phyloP scores from a whole-genome alignment of 192 early-diverging fungal genomes.

The Rhizophlyctis rosea region DNA sequence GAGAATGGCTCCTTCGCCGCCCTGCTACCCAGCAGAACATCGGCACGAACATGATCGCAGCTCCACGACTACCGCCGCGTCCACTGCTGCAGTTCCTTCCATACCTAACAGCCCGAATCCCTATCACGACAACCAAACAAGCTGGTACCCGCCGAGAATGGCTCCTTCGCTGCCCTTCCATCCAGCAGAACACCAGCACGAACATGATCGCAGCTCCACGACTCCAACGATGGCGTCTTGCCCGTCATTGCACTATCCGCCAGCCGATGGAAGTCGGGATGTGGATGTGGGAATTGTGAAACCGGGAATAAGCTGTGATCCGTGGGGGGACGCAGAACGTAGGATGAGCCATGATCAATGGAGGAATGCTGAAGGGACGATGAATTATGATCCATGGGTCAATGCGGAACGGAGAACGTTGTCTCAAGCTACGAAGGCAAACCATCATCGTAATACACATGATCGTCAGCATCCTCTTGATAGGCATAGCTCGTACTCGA shows the following conservation, averaged over 20 bases:
- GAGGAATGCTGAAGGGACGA: too few relatives aligned
- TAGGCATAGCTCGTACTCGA: too few relatives aligned
- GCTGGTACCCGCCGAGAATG: too few relatives aligned
- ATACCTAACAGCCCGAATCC: too few relatives aligned
- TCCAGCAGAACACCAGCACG: conserved; percentile 4
- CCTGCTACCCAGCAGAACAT: conserved; percentile 2
- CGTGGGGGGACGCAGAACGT: too few relatives aligned
- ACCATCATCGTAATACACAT: too few relatives aligned
- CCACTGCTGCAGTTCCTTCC: too few relatives aligned
- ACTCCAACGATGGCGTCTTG: neutral
- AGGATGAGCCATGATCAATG: too few relatives aligned
- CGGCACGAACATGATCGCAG: neutral
- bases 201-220: neutral
- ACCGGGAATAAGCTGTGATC: too few relatives aligned
- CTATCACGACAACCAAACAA: too few relatives aligned
- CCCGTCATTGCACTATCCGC: conserved; percentile 5
- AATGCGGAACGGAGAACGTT: neutral
- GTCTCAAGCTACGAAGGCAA: neutral
- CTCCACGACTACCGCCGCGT: neutral
- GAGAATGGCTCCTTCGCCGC: neutral
- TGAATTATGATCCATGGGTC: neutral
- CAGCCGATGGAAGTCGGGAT: conserved; percentile 1
- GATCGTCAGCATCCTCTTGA: too few relatives aligned
- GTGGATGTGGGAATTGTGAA: conserved; percentile 17
- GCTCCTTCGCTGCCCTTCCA: too few relatives aligned